phyloP scores from a whole-genome alignment of 2,329 filamentous ascomycete species.

The Botrytis byssoidea region DNA sequence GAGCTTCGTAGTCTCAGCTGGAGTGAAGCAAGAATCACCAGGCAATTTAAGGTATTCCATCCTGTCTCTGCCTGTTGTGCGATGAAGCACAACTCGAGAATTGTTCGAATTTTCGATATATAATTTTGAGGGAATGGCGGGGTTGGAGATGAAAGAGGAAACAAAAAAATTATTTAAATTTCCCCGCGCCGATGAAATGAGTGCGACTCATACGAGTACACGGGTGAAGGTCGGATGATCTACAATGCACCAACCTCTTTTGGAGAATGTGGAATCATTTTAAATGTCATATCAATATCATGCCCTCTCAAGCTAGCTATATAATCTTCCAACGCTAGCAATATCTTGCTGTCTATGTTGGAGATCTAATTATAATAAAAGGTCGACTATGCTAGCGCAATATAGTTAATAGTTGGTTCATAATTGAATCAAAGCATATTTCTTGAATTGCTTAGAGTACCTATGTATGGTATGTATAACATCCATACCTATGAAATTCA shows the following conservation, averaged over 20 bases:
- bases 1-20: conserved; percentile 35
- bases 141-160: conserved; percentile 2
- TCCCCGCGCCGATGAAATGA: not conserved
- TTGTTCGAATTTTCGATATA: not conserved
- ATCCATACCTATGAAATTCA: no score
- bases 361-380: no score
- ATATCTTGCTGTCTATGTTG: no score
- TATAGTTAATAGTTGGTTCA: not conserved
- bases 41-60: conserved; percentile 36
- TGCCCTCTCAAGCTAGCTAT: no score
- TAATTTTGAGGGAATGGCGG: conserved; percentile 11
- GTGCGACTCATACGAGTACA: not conserved
- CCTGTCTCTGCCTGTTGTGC: conserved; percentile 7
- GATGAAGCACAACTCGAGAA: conserved; percentile 9
- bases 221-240: conserved; percentile 1
- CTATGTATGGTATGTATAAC: no score
- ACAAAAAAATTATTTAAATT: conserved; percentile 9
- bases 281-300: not conserved
- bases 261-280: not conserved
- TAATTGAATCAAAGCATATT: not conserved
- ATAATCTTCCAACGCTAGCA: no score
- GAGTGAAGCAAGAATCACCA: conserved; percentile 37
- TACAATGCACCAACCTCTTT: not conserved
- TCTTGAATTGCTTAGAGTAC: no score
- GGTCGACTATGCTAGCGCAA: no score